Percentiles rank a stretch among this genome's conserved stretches.
These are phyloP conservation scores for Salmacisia buchloeana DNA, from an alignment of 1,284 basidiomycete species.

Conservation along the genomic window DNA sequence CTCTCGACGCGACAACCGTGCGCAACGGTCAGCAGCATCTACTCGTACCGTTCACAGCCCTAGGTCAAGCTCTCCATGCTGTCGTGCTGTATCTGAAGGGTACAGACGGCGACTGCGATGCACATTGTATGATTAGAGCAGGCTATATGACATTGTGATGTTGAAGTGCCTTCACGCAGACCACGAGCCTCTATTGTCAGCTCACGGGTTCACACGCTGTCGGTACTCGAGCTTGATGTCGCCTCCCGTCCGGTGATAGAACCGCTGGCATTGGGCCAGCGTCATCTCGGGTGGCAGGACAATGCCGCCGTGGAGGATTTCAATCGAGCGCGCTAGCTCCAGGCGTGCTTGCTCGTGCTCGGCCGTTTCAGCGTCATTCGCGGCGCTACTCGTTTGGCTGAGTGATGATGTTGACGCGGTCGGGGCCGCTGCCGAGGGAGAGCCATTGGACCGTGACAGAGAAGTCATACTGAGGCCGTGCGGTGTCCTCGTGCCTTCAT, in stretches of 20 bases:
- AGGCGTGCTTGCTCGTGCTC: conserved; percentile 1
- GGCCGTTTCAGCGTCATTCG: neutral
- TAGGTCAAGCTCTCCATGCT: no score
- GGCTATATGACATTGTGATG: no score
- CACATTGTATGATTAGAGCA: no score
- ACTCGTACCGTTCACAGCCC: no score
- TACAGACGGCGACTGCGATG: no score
- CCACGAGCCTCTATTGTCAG: no score
- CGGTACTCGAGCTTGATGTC: conserved; percentile 35
- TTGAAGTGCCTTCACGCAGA: no score
- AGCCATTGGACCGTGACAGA: conserved; percentile 12
- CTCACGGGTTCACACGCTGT: no score
- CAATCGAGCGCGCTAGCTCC: conserved; percentile 56
- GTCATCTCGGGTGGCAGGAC: conserved; percentile 78
- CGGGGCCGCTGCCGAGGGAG: neutral
- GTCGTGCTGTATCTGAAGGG: no score
- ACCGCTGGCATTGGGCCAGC: conserved; percentile 57
- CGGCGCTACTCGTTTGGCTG: neutral
- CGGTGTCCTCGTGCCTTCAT: neutral
- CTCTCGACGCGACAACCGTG: no score
- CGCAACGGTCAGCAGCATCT: no score
- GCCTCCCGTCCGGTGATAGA: conserved; percentile 21
- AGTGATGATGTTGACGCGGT: no score
- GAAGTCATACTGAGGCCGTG: conserved; percentile 22
- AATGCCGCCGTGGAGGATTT: conserved; percentile 78